Conservation (phyloP, 768 basidiomycete genomes). For the Cubamyces lactineus region DNA sequence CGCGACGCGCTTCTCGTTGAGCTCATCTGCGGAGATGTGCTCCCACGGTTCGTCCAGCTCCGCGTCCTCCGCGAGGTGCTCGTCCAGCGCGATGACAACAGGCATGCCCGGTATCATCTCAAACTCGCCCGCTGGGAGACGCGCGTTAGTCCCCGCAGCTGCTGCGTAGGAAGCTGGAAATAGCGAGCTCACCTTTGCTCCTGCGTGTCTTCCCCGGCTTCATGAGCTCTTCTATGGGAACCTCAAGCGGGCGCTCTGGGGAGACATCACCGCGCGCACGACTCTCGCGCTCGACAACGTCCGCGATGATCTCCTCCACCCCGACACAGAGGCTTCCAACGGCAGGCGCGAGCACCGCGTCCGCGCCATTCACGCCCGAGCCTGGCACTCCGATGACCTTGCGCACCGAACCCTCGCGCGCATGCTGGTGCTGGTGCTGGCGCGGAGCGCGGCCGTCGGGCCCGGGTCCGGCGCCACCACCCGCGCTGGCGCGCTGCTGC, state of each 20-base stretch:
- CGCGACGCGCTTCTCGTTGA: conserved; percentile 36
- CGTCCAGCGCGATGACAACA: conserved; percentile 62
- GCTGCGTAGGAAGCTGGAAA: conserved; percentile 3
- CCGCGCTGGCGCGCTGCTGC: conserved; percentile 3
- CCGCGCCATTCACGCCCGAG: conserved; percentile 4
- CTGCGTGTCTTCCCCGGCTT: conserved; percentile 44
- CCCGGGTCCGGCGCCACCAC: not conserved
- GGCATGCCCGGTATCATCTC: conserved; percentile 57
- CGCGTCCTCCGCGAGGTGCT: conserved; percentile 36
- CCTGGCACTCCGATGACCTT: not conserved
- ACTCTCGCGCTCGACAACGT: conserved; percentile 20
- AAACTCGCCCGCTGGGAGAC: conserved; percentile 50
- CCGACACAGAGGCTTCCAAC: not conserved
- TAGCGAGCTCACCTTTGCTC: conserved; percentile 41
- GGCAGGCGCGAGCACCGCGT: conserved; percentile 3
- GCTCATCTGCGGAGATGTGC: conserved; percentile 48
- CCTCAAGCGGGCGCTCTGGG: conserved; percentile 27
- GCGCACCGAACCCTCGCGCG: conserved; percentile 1
- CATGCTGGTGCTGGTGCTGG: not conserved
- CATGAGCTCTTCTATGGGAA: conserved; percentile 30
- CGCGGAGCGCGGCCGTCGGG: not conserved
- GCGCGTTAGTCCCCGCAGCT: not conserved
- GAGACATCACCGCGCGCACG: conserved; percentile 8
- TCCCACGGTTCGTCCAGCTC: conserved; percentile 66
- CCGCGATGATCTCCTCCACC: conserved; percentile 22